Evolutionary conservation across 2,329 filamentous ascomycete species (phyloP).

Genomic region (Botrytis sinoallii): DNA sequence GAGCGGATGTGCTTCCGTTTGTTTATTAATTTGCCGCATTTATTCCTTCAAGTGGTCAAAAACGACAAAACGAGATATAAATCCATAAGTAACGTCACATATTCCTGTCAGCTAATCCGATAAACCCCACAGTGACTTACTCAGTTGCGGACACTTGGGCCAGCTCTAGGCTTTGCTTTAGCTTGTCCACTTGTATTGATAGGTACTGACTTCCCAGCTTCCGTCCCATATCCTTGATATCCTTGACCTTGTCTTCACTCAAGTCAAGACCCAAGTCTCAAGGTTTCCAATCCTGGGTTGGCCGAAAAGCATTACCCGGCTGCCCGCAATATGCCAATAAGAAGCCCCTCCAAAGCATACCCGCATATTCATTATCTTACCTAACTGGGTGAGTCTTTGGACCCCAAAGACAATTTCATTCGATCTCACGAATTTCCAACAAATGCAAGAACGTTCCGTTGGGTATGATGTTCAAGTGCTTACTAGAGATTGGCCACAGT

Average conservation of each 20-base stretch:
- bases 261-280: background rate
- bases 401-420: constrained; percentile 6
- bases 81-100: constrained; percentile 11
- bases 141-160: constrained; percentile 12
- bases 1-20: background rate
- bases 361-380: constrained; percentile 9
- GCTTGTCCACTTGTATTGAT: constrained; percentile 6
- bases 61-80: background rate
- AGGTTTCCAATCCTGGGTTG: background rate
- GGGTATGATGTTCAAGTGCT: constrained; percentile 11
- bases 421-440: constrained; percentile 13
- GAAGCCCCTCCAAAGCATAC: background rate
- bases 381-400: background rate
- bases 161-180: constrained; percentile 14
- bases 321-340: constrained; percentile 1
- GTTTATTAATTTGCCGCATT: background rate
- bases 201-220: constrained; percentile 2
- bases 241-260: constrained; percentile 8
- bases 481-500: background rate
- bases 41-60: background rate
- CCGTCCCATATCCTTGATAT: background rate
- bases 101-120: background rate
- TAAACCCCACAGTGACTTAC: constrained; percentile 15
- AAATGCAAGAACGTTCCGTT: constrained; percentile 17
- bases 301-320: constrained; percentile 6